Evolutionary conservation across 2,329 filamentous ascomycete species (phyloP).

Genomic region (Fusarium odoratissimum): DNA sequence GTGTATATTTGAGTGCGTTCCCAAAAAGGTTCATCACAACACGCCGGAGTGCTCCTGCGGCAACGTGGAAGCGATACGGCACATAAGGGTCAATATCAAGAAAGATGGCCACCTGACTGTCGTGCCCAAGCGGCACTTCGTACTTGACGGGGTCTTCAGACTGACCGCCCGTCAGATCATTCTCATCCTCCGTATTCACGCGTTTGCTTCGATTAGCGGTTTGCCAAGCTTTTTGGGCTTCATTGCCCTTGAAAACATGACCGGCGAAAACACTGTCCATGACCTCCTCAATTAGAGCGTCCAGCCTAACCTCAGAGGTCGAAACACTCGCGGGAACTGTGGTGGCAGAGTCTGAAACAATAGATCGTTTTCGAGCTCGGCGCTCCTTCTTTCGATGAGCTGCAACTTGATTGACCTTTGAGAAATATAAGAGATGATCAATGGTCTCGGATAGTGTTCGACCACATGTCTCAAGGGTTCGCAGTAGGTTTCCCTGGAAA

Average conservation of each 20-base stretch:
- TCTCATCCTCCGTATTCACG: not conserved
- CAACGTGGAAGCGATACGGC: slow-evolving; percentile 65
- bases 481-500: slow-evolving; percentile 59
- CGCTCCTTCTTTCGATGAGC: slow-evolving; percentile 25
- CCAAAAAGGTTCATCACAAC: slow-evolving; percentile 73
- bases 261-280: slow-evolving; percentile 41
- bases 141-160: not conserved
- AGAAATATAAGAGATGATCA: slow-evolving; percentile 64
- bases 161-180: not conserved
- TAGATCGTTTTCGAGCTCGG: slow-evolving; percentile 14
- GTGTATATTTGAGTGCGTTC: slow-evolving; percentile 72
- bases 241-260: slow-evolving; percentile 29
- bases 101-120: slow-evolving; percentile 46
- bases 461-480: slow-evolving; percentile 62
- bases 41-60: slow-evolving; percentile 62
- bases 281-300: slow-evolving; percentile 37
- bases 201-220: slow-evolving; percentile 2
- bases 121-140: slow-evolving; percentile 23
- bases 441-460: slow-evolving; percentile 65
- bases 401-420: slow-evolving; percentile 61
- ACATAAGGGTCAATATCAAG: slow-evolving; percentile 54
- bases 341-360: slow-evolving; percentile 7
- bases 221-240: slow-evolving; percentile 30
- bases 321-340: not conserved
- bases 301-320: slow-evolving; percentile 21